These are phyloP conservation scores for Aspergillus sparsus DNA, from an alignment of 495 filamentous ascomycete genomes.

Conservation along the genomic window DNA sequence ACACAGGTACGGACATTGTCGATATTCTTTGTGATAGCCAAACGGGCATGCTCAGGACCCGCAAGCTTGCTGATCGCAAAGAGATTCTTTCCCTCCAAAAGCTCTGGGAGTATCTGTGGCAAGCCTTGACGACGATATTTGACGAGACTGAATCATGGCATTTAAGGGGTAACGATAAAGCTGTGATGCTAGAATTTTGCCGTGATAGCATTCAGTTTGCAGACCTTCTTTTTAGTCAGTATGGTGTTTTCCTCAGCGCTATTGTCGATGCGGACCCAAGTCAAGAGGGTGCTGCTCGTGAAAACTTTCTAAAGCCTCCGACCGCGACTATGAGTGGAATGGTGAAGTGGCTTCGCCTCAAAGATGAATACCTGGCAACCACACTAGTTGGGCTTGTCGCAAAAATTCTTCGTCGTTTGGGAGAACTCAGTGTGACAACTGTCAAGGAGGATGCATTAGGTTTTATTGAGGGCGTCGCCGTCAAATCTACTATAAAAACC, in stretches of 20 bases:
- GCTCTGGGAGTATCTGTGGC: slow-evolving; percentile 86
- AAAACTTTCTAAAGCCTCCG: slow-evolving; percentile 56
- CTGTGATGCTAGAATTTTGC: slow-evolving; percentile 84
- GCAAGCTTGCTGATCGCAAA: slow-evolving; percentile 53
- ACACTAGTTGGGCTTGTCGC: slow-evolving; percentile 67
- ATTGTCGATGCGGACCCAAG: slow-evolving; percentile 49
- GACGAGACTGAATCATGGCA: slow-evolving; percentile 78
- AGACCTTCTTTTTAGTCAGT: slow-evolving; percentile 79
- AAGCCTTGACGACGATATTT: slow-evolving; percentile 76
- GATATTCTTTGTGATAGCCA: slow-evolving; percentile 80
- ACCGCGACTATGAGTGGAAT: slow-evolving; percentile 64
- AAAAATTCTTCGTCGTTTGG: slow-evolving; percentile 73
- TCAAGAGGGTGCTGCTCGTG: slow-evolving; percentile 44
- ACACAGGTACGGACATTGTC: slow-evolving; percentile 72
- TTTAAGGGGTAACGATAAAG: slow-evolving; percentile 64
- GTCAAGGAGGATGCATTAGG: slow-evolving; percentile 60
- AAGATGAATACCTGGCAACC: slow-evolving; percentile 77
- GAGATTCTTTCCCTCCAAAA: slow-evolving; percentile 64
- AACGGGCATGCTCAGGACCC: slow-evolving; percentile 73
- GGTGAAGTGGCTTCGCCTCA: slow-evolving; percentile 79
- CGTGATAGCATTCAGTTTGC: slow-evolving; percentile 92
- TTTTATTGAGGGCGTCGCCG: slow-evolving; percentile 62
- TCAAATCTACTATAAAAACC: slow-evolving; percentile 61
- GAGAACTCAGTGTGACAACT: slow-evolving; percentile 64
- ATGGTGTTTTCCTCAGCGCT: slow-evolving; percentile 72